Base-by-base conservation (phyloP, 768 basidiomycete genomes). In the Boletus sp. region DNA sequence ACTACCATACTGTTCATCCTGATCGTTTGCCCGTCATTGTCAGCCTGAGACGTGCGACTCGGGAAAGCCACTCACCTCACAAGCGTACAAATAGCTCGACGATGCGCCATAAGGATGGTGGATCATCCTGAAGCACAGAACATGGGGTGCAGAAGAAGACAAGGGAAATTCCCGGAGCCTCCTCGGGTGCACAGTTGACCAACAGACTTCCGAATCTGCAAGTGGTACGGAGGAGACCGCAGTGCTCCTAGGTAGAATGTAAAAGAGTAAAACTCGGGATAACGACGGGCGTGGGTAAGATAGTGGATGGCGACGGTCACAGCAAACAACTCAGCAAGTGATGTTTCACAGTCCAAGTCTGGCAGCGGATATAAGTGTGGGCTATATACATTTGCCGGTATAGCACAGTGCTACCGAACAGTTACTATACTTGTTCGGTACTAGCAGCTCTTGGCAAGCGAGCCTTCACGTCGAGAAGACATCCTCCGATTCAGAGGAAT, bases 51-150 rank as follows among this genome's bases (percentile, higher is more conserved):
- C 4, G 11, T 12, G 11, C 12, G 7, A 30, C 5, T 17, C 3
- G 1, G 36, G 36, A 14, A 15, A n/a, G 37, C 7, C 9, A 59
- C 71, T 45, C 40, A 67, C 71, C 58, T 59, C 61, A 32, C 42
- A 58, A 15, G 64, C 56, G 35, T 71, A 69, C 52, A 71, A 42
- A 35, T 65, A 72, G 45, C 60, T 65, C 15, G 71, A 64, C 28
- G 71, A 57, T 46, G 67, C 62, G 37, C 57, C 67, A 36, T 71
- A 71, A 15, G 69, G 69, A 58, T 71, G 69, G 53, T 63, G 50
- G 42, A 68, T 71, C 62, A 71, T 72, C 58, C 41, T 69, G 59
- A 55, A 47, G 57, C 42, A 55, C 39, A 60, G 62, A 51, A 29
- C 67, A 69, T 68, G 29, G 57, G 58, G n/a, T 32, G 32, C 42